Base-by-base conservation (phyloP, 176 grass and related monocot genomes). In the sorghum (Sorghum bicolor) region DNA sequence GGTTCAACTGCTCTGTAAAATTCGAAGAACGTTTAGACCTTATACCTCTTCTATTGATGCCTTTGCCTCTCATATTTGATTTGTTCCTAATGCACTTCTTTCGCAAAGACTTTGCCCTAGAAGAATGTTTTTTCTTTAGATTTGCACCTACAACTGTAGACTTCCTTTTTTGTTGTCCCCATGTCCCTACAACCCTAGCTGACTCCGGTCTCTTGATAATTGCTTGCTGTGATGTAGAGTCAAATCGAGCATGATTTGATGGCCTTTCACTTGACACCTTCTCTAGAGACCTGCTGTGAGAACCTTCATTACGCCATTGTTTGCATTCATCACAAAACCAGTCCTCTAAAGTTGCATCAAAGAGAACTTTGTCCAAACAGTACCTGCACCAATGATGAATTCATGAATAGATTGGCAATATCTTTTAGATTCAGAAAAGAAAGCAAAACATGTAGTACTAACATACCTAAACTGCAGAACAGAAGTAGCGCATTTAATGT, bases 281-380 rank as follows among this genome's bases (percentile, higher is more conserved):
- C 47, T 24, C 65, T 69, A 71, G 60, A 77, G 50, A 69, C 22
- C 28, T 53, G 13, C 32, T 13, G 5, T 45, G 10, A 76, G 38
- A 37, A 83, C 38, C 86, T 83, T 66, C 67, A 16, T n/a, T 50
- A 68, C 22, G 16, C 17, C 3, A 57, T 61, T 20, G 76, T 29
- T 39, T 48, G 30, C 82, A 89, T 68, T 84, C 36, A 45, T 68
- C 19, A 47, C 82, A 89, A 12, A 60, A 80, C 82, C 82, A 89
- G 38, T 80, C 69, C 11, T 50, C 34, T 34, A 17, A 38, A 32
- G 76, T 43, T 67, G 61, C 62, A 69, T 85, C 82, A 61, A 38
- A 84, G 52, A 84, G 24, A 75, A 84, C 45, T 28, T 84, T 22
- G 1, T 66, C 29, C 45, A 89, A 41, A 61, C 87, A 89, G 61